Conservation (phyloP, 164 flowering plant genomes). For the Malania oleifera region DNA sequence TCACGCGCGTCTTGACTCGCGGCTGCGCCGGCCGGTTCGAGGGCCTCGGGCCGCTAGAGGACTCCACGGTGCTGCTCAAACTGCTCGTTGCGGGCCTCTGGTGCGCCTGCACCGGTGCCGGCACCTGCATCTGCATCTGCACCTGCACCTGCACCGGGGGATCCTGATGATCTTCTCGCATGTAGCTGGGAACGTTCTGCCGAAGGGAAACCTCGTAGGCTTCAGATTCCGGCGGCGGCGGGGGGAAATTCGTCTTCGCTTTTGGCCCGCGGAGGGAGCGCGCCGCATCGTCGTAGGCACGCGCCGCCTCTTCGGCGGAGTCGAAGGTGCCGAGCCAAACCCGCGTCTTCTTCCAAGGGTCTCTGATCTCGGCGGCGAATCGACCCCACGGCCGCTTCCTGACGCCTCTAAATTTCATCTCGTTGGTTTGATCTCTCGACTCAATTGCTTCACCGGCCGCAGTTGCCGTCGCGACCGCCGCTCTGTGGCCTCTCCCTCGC, state of each 20-base stretch:
- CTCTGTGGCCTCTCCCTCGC: too few species aligned
- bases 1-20: conserved; percentile 1
- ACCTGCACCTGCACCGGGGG: not conserved
- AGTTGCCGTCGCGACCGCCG: too few species aligned
- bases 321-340: conserved; percentile 22
- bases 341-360: conserved; percentile 18
- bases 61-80: conserved; percentile 20
- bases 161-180: too few species aligned
- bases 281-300: conserved; percentile 21
- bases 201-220: too few species aligned
- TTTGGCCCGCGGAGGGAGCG: conserved; percentile 16
- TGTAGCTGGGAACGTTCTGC: too few species aligned
- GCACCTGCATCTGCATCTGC: not conserved
- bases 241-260: conserved; percentile 16
- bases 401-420: too few species aligned
- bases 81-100: conserved; percentile 12
- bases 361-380: conserved; percentile 17
- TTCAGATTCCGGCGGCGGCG: not conserved
- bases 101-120: not conserved
- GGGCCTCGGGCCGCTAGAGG: conserved; percentile 37
- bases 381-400: too few species aligned
- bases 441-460: too few species aligned
- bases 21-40: conserved; percentile 8
- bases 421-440: too few species aligned
- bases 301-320: conserved; percentile 18